Conservation (phyloP, 2,329 filamentous ascomycete genomes). For the Hypoxylon sp. region DNA sequence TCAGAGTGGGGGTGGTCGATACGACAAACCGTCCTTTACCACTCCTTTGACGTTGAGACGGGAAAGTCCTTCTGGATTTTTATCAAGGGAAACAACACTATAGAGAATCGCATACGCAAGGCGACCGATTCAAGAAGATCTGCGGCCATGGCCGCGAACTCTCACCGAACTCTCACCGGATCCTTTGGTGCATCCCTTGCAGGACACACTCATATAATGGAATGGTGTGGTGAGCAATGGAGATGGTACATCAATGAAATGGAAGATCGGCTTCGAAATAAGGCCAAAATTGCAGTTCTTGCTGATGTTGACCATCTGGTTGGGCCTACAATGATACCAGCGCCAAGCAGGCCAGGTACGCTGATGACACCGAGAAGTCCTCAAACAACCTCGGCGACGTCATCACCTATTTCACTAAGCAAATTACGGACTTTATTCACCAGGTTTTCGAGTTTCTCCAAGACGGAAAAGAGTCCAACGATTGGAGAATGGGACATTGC, state of each 20-base stretch:
- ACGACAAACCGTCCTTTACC: conserved; percentile 17
- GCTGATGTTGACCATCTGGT: conserved; percentile 19
- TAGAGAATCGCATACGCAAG: conserved; percentile 11
- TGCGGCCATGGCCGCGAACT: conserved; percentile 2
- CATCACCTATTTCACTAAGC: not conserved
- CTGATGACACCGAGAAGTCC: not conserved
- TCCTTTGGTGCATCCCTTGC: conserved; percentile 16
- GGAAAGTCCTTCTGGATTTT: conserved; percentile 18
- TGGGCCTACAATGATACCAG: conserved; percentile 11
- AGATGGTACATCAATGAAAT: conserved; percentile 26
- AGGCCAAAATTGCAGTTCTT: conserved; percentile 13
- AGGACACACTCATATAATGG: conserved; percentile 15
- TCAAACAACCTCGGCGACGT: not conserved
- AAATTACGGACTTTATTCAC: not conserved
- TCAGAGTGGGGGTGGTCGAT: conserved; percentile 7
- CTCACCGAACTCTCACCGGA: conserved; percentile 11
- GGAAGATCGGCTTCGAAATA: conserved; percentile 11
- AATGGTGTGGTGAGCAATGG: conserved; percentile 27
- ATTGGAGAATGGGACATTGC: not conserved
- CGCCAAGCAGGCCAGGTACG: conserved; percentile 7
- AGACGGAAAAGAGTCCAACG: not conserved
- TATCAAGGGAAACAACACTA: conserved; percentile 21
- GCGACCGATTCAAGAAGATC: conserved; percentile 7
- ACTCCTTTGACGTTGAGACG: conserved; percentile 14
- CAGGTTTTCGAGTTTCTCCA: conserved; percentile 4